These are phyloP conservation scores for Malus domestica DNA, from an alignment of 306 rosid species.

Conservation along the genomic window DNA sequence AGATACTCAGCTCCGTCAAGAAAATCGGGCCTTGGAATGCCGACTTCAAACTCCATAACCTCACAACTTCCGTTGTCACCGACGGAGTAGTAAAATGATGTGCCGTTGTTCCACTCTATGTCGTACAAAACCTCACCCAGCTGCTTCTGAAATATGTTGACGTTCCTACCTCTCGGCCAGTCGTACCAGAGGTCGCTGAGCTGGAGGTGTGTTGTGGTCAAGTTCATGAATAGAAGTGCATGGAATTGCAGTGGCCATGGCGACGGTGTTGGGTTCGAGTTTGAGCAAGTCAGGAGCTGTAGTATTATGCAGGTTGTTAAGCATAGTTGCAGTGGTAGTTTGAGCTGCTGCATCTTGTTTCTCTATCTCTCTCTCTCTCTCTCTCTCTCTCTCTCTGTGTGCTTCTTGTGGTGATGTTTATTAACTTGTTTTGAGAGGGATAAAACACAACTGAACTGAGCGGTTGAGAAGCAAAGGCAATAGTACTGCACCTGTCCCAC, in stretches of 20 bases:
- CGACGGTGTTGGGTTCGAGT: constrained; percentile 18
- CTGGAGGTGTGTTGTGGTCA: constrained; percentile 20
- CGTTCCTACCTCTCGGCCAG: constrained; percentile 46
- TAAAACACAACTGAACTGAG: too few relatives aligned
- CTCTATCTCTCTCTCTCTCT: too few relatives aligned
- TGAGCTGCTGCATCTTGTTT: not conserved
- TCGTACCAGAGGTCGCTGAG: constrained; percentile 48
- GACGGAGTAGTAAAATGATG: constrained; percentile 37
- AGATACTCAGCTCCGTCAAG: constrained; percentile 39
- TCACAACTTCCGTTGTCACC: constrained; percentile 13
- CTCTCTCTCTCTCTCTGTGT: too few relatives aligned
- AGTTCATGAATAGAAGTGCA: constrained; percentile 41
- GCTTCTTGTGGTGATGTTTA: too few relatives aligned
- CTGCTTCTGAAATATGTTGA: constrained; percentile 35
- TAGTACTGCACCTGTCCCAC: too few relatives aligned
- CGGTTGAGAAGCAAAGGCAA: too few relatives aligned
- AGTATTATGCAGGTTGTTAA: not conserved
- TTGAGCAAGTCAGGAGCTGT: not conserved
- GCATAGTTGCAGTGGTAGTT: not conserved
- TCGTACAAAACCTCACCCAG: constrained; percentile 23
- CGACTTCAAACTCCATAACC: constrained; percentile 24
- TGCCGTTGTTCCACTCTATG: constrained; percentile 53
- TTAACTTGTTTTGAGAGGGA: too few relatives aligned
- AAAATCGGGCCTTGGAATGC: constrained; percentile 43
- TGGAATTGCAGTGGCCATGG: constrained; percentile 57